Evolutionary conservation across 768 basidiomycete species (phyloP).

Genomic region (Leccinum imitatum): DNA sequence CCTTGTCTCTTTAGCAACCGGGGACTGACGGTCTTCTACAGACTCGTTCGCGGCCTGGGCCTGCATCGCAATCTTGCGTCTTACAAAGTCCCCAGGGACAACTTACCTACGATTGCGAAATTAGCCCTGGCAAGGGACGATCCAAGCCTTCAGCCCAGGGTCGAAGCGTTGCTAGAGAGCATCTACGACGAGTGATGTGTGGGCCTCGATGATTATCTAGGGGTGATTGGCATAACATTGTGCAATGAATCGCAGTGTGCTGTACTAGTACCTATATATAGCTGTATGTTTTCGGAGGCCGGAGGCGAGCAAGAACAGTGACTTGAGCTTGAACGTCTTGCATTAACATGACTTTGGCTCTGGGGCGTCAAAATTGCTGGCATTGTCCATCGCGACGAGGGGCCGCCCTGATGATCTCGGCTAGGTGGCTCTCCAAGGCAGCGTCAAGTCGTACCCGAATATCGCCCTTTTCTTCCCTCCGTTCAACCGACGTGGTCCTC

Average conservation of each 20-base stretch:
- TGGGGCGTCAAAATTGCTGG: constrained; percentile 10
- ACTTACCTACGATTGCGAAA: constrained; percentile 52
- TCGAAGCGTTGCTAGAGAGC: constrained; percentile 50
- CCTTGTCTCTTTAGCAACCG: not conserved
- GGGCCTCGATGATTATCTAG: not conserved
- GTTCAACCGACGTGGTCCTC: not conserved
- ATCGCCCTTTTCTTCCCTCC: not conserved
- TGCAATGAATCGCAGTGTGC: not conserved
- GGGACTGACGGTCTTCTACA: constrained; percentile 27
- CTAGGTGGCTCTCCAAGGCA: constrained; percentile 7
- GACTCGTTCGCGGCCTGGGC: constrained; percentile 60
- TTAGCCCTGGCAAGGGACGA: constrained; percentile 31
- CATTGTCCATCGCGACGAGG: constrained; percentile 10
- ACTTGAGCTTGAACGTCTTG: too few species aligned
- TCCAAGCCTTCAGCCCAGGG: constrained; percentile 35
- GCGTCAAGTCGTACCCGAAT: constrained; percentile 2
- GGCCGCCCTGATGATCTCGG: constrained; percentile 14
- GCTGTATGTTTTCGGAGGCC: too few species aligned
- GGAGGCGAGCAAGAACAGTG: too few species aligned
- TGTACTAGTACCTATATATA: not conserved
- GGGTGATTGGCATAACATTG: not conserved
- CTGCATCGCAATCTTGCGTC: constrained; percentile 55
- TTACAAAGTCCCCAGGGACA: constrained; percentile 61
- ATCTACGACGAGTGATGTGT: constrained; percentile 35
- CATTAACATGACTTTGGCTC: constrained; percentile 16